Base-by-base conservation (phyloP, 768 basidiomycete species). In the Tylopilus rubrobrunneus region DNA sequence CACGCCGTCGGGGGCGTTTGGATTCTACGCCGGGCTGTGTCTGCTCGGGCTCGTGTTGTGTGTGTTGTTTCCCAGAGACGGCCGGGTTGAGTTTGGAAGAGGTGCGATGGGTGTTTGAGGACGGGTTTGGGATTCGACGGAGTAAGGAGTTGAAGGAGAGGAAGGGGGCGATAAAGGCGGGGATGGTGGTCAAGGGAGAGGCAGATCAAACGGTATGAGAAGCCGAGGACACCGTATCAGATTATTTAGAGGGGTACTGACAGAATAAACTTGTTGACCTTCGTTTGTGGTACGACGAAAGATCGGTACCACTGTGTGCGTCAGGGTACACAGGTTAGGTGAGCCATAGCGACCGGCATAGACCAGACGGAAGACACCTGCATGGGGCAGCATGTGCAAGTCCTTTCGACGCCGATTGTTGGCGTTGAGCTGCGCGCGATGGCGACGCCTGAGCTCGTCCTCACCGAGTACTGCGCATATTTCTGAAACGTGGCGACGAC, bases 31-130 rank as follows among this genome's bases (percentile, higher is more conserved):
- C 0, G 85, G 85, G 2, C 71, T 89, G 14, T 90, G 87, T 68
- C 68, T 85, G 5, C 71, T 86, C 11, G 85, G 85, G 5, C 34
- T 34, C 34, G 9, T 34, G 4, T 34, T 84, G 84, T 45, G 53
- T 83, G 19, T 75, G 69, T 56, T 86, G 82, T 66, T 92, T 89
- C 76, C 89, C 89, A 0, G 89, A 93, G 73, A 90, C 87, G 33
- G 85, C 85, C 1, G 88, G 86, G 39, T 67, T 88, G 46, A 86
- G 34, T 34, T 34, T 34, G 14, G 34, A 34, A 15, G 34, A 34
- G 66, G 84, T 86, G 9, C 76, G 72, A 62, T 70, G 78, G 72
- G 73, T 88, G 42, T 88, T 88, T 64, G 74, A 72, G 60, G 64
- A 77, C 52, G 83, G 85, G 40, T 87, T 86, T 67, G 86, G 34